Base-by-base conservation (phyloP, 164 flowering plant species). In the Berberis thunbergii region DNA sequence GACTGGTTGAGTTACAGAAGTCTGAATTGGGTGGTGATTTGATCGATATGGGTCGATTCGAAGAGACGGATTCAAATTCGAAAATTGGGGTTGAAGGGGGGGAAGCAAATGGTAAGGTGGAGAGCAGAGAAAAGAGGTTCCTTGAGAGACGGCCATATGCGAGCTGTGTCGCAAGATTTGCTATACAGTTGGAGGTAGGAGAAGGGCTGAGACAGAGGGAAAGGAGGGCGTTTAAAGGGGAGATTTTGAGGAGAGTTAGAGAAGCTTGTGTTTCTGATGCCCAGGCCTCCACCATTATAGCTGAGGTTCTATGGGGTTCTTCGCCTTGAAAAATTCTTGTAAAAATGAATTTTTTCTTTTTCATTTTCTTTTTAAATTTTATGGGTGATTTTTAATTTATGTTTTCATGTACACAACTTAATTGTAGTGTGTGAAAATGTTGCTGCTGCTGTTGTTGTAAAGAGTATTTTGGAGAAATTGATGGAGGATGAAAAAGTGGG, bases 141-240 rank as follows among this genome's bases (percentile, higher is more conserved):
- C 61, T 85, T 62, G 83, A 82, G 69, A 62, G 53, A 2, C 86
- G 72, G 57, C 93, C 93, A 41, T 89, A 86, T 72, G 87, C 80
- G 41, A 81, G 95, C 79, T 83, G 91, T 54, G 98, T 85, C 56
- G 96, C 91, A 12, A 86, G 89, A 46, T 90, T 92, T 62, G 87
- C 88, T 5, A 86, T 89, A 72, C 93, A 86, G 64, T 63, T 92
- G 71, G 96, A 92, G 69, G 91, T 92, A 0, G 98, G 98, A 8
- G 93, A 90, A 63, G 97, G 96, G 69, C 59, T 92, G 74, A 86
- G 98, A 74, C 87, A 86, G 69, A 84, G 93, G 43, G 98, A 93
- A 75, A 91, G 69, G 70, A 83, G 92, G 40, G 88, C 76, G 1
- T 80, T 86, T 45, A 94, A 91, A 82, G 79, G 69, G 60, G 87